These are phyloP conservation scores for Ricinus communis DNA, from an alignment of 345 rosid genomes.

Conservation along the genomic window DNA sequence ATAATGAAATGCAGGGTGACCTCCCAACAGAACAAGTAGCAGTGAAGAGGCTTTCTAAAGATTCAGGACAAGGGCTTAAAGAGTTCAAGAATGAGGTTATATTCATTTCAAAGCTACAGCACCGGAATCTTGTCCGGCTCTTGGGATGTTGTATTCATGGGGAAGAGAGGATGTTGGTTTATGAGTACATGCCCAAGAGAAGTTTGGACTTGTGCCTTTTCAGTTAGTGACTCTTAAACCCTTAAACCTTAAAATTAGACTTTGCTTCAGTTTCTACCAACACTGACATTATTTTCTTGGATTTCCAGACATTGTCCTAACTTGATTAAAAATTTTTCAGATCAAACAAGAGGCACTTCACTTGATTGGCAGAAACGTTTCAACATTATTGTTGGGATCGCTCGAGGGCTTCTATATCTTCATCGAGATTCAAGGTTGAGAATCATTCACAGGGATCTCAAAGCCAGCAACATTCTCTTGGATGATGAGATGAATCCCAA, in stretches of 20 bases:
- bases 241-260: neutral
- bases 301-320: neutral
- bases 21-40: conserved; percentile 13
- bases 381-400: conserved; percentile 15
- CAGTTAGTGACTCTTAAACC: conserved; percentile 12
- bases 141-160: conserved; percentile 22
- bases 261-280: too few species aligned
- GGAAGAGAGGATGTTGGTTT: conserved; percentile 18
- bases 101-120: conserved; percentile 19
- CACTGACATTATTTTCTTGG: neutral
- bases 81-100: conserved; percentile 21
- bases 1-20: conserved; percentile 14
- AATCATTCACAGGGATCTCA: conserved; percentile 10
- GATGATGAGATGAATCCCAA: conserved; percentile 21
- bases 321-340: neutral
- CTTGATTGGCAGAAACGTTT: conserved; percentile 17
- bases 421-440: conserved; percentile 22
- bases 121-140: conserved; percentile 22
- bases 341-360: conserved; percentile 20
- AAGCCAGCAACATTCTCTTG: conserved; percentile 19
- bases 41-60: conserved; percentile 22
- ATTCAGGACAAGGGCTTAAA: conserved; percentile 19
- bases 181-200: conserved; percentile 8
- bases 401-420: conserved; percentile 21
- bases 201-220: conserved; percentile 15